These are phyloP conservation scores for Globisporangium mamillatum DNA, from an alignment of 352 stramenopile genomes.

Conservation along the genomic window DNA sequence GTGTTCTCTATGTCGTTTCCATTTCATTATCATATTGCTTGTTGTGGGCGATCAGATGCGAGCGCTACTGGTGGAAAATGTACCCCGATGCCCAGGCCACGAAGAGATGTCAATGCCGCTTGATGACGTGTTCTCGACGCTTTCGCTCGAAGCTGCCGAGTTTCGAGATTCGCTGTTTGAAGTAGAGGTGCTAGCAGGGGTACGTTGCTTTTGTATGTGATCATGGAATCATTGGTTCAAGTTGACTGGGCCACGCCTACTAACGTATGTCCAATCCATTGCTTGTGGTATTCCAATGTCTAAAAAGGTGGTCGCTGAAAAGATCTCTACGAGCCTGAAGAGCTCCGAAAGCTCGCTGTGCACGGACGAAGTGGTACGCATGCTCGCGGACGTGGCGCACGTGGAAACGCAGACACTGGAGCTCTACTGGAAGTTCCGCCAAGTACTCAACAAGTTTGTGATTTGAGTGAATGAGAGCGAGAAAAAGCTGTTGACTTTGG, in stretches of 20 bases:
- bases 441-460: constrained; percentile 38
- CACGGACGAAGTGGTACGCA: constrained; percentile 46
- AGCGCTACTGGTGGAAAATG: constrained; percentile 31
- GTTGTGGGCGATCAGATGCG: constrained; percentile 31
- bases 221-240: not conserved
- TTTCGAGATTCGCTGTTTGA: constrained; percentile 10
- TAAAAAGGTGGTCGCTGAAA: constrained; percentile 35
- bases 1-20: not conserved
- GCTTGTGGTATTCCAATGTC: not conserved
- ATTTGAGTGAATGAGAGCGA: constrained; percentile 19
- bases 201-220: not conserved
- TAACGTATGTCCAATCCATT: not conserved
- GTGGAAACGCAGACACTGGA: constrained; percentile 46
- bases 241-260: not conserved
- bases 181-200: constrained; percentile 10
- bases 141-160: constrained; percentile 18
- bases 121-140: constrained; percentile 16
- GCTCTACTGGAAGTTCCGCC: constrained; percentile 54
- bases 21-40: too few relatives aligned
- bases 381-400: constrained; percentile 35
- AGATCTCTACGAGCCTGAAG: constrained; percentile 25
- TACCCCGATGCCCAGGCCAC: constrained; percentile 10
- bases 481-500: not conserved
- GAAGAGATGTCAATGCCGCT: constrained; percentile 21
- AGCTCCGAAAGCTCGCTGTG: constrained; percentile 30